Percentiles rank a stretch among this genome's conserved stretches.
These are phyloP conservation scores for Lepidium didymum DNA, from an alignment of 345 rosid genomes.

Conservation along the genomic window DNA sequence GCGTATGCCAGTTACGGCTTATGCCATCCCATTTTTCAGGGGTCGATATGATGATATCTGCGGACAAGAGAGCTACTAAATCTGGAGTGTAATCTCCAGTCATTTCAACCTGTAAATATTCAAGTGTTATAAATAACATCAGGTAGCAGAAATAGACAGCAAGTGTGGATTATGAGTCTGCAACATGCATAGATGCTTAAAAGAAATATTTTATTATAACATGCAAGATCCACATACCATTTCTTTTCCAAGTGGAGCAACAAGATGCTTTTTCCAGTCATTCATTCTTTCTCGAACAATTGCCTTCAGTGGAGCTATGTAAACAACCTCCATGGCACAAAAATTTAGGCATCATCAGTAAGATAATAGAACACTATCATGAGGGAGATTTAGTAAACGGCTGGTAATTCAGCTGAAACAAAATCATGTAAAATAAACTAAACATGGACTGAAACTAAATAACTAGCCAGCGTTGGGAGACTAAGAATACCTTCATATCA, in stretches of 20 bases:
- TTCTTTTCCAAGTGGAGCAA: constrained; percentile 77
- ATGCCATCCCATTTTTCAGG: constrained; percentile 99
- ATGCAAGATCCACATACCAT: constrained; percentile 47
- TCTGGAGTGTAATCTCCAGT: constrained; percentile 99
- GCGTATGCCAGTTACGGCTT: constrained; percentile 96
- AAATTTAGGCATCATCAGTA: background rate
- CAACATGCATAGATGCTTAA: constrained; percentile 8
- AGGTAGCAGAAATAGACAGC: constrained; percentile 9
- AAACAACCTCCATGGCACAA: constrained; percentile 57
- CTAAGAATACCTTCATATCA: constrained; percentile 73
- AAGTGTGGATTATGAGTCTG: constrained; percentile 1
- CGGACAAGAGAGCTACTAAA: constrained; percentile 92
- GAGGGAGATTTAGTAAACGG: background rate
- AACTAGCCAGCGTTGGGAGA: background rate
- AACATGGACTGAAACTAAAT: background rate
- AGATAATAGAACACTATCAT: background rate
- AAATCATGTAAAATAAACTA: background rate
- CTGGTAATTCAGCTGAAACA: background rate
- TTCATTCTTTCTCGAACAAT: constrained; percentile 96
- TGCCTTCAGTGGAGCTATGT: constrained; percentile 98
- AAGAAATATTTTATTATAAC: background rate
- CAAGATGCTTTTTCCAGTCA: constrained; percentile 89
- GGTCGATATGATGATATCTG: constrained; percentile 92
- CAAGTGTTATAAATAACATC: constrained; percentile 6
- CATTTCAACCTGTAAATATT: constrained; percentile 77